Evolutionary conservation across 73 alveolate species (phyloP).

Genomic region (Paramecium bursaria): DNA sequence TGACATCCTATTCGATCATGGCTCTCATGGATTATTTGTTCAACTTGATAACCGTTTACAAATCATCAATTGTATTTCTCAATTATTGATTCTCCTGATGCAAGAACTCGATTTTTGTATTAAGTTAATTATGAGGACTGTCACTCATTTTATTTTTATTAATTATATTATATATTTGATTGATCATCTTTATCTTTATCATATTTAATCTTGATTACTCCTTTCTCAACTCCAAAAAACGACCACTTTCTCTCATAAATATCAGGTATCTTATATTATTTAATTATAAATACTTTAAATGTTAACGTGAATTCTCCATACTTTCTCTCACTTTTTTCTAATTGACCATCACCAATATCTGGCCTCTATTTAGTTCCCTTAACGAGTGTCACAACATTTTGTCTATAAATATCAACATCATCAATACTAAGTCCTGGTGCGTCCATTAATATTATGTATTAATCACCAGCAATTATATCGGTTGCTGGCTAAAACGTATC

Average conservation of each 20-base stretch:
- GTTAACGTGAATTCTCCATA: conserved; percentile 71
- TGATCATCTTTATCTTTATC: conserved; percentile 68
- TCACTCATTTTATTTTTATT: conserved; percentile 35
- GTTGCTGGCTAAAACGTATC: conserved; percentile 67
- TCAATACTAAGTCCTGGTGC: conserved; percentile 68
- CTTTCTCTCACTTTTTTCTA: conserved; percentile 70
- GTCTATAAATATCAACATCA: conserved; percentile 65
- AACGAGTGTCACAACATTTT: conserved; percentile 61
- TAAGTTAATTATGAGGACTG: conserved; percentile 41
- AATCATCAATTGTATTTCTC: conserved; percentile 29
- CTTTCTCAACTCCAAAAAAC: conserved; percentile 67
- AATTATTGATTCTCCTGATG: conserved; percentile 38
- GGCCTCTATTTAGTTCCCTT: conserved; percentile 68
- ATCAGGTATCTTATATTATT: conserved; percentile 58
- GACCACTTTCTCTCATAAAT: conserved; percentile 72
- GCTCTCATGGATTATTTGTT: conserved; percentile 28
- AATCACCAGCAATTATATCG: conserved; percentile 70
- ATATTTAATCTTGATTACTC: conserved; percentile 63
- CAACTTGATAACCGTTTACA: conserved; percentile 36
- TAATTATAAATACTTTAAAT: conserved; percentile 31
- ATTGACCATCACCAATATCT: conserved; percentile 9
- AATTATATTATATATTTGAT: too few species aligned
- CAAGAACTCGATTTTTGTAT: conserved; percentile 43
- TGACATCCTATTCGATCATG: conserved; percentile 54
- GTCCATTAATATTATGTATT: conserved; percentile 68